phyloP scores from a whole-genome alignment of 2,329 filamentous ascomycete genomes.

The Xylariaceae sp. region DNA sequence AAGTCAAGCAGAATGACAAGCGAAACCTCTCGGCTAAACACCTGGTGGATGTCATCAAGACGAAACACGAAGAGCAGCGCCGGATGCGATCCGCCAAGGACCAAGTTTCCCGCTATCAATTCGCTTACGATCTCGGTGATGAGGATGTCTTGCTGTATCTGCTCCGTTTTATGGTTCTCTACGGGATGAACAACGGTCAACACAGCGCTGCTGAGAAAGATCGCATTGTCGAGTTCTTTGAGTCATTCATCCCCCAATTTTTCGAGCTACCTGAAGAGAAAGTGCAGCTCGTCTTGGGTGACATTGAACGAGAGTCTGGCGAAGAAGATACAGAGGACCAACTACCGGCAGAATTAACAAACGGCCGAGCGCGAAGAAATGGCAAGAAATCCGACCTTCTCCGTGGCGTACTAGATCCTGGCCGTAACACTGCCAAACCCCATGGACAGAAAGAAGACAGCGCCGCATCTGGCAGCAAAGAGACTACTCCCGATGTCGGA shows the following conservation, averaged over 20 bases:
- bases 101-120: constrained; percentile 65
- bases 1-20: constrained; percentile 86
- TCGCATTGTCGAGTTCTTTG: constrained; percentile 70
- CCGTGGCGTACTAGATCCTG: constrained; percentile 78
- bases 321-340: constrained; percentile 76
- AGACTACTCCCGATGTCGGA: constrained; percentile 80
- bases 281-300: constrained; percentile 62
- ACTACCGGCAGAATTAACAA: constrained; percentile 66
- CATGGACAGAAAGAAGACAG: constrained; percentile 76
- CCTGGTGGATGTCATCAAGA: constrained; percentile 84
- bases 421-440: constrained; percentile 65
- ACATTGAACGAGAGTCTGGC: constrained; percentile 65
- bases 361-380: constrained; percentile 64
- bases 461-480: constrained; percentile 73
- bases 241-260: constrained; percentile 71
- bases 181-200: constrained; percentile 64
- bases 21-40: constrained; percentile 86
- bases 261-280: constrained; percentile 71
- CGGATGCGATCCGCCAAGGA: constrained; percentile 62
- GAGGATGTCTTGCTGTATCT: constrained; percentile 62
- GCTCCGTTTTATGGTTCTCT: constrained; percentile 60
- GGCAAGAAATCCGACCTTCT: constrained; percentile 77
- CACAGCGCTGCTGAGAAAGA: constrained; percentile 70
- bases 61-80: constrained; percentile 86
- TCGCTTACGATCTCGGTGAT: constrained; percentile 70